Evolutionary conservation across 441 rosid species (phyloP).

Genomic region (Hura crepitans): DNA sequence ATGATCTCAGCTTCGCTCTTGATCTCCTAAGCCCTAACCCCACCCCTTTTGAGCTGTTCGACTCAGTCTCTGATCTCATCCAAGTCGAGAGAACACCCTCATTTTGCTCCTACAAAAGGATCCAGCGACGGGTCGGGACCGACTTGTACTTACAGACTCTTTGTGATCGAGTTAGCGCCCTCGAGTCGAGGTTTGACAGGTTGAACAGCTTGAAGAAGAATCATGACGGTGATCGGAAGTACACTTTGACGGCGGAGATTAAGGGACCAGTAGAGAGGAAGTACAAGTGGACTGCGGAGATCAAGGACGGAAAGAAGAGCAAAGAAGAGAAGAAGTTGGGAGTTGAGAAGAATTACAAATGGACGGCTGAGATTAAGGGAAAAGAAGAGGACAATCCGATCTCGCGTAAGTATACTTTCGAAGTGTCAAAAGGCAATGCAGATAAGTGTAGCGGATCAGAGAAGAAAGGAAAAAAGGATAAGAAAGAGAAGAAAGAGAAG

Average conservation of each 20-base stretch:
- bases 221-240: constrained; percentile 54
- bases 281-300: constrained; percentile 67
- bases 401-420: constrained; percentile 49
- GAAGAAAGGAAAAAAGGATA: constrained; percentile 35
- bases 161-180: constrained; percentile 53
- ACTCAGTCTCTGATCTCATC: constrained; percentile 57
- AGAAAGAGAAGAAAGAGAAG: constrained; percentile 43
- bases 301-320: constrained; percentile 43
- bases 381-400: constrained; percentile 47
- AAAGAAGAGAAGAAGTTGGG: constrained; percentile 32
- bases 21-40: constrained; percentile 36
- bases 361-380: constrained; percentile 72
- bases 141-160: constrained; percentile 46
- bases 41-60: constrained; percentile 43
- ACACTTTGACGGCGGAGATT: constrained; percentile 68
- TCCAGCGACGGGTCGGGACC: constrained; percentile 37
- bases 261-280: constrained; percentile 56
- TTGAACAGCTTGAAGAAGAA: constrained; percentile 34
- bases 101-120: constrained; percentile 44
- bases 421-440: constrained; percentile 45
- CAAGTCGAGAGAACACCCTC: constrained; percentile 43
- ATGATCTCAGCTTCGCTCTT: constrained; percentile 37
- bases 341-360: constrained; percentile 49
- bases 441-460: constrained; percentile 37
- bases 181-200: constrained; percentile 65